Base-by-base conservation (phyloP, 1,284 basidiomycete species). In the Tylopilus sp. region DNA sequence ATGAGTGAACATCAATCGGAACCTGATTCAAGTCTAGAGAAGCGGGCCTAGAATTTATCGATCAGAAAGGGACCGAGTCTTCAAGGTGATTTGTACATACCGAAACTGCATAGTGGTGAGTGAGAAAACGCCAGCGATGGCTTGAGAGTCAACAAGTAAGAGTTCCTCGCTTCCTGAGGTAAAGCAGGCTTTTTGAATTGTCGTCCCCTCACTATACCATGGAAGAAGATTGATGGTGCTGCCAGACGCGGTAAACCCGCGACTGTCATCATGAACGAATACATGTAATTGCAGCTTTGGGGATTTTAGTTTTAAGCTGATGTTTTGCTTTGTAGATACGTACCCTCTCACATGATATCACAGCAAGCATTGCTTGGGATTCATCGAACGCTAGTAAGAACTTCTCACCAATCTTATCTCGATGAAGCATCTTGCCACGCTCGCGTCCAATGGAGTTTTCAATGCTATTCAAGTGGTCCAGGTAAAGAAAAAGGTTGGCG, bases 31-130 rank as follows among this genome's bases (percentile, higher is more conserved):
- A 72, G 33, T 81, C 74, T 44, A 89, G 67, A 0, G 81, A 77
- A 1, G 87, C 85, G 0, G 87, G 86, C 38, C 87, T 89, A 59
- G 12, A 64, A 38, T 15, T 44, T 54, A 1, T 61, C 26, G 53
- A 8, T 33, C 13, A 39, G 8, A 7, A 7, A 22, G 2, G n/a
- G 22, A 41, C 26, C 6, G 18, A 53, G 39, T 36, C 10, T 55
- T 7, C 18, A 1, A n/a, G 22, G 33, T 10, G 10, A 9, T 22
- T 44, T 18, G 22, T 9, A 63, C 71, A 24, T 47, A 88, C 88
- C 88, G 77, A 62, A 87, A 87, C 66, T 87, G 84, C 70, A 85
- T 80, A 0, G 85, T 85, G 1, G 83, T 73, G n/a, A 87, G 72
- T 5, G 87, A 89, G 65, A 84, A 89, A 9, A 89, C 81, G 1